phyloP scores from a whole-genome alignment of 2,329 filamentous ascomycete genomes.

The Aspergillus clavatus region DNA sequence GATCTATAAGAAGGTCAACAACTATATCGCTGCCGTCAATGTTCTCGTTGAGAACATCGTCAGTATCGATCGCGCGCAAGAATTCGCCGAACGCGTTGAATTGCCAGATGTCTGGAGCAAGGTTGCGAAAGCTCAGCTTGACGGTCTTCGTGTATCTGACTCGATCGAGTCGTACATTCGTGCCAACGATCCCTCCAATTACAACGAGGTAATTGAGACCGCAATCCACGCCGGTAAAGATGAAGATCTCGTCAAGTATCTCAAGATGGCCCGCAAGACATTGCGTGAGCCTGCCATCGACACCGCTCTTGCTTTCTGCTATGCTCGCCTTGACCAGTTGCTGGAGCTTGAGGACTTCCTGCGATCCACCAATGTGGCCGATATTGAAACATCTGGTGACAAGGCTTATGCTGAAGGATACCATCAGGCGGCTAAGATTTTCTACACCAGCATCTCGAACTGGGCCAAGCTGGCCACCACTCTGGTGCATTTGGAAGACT shows the following conservation, averaged over 20 bases:
- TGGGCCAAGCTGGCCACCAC: constrained; percentile 99
- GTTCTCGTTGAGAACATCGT: constrained; percentile 95
- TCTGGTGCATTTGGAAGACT: constrained; percentile 92
- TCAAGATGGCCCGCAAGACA: constrained; percentile 96
- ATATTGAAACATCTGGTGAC: constrained; percentile 94
- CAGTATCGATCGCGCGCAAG: constrained; percentile 94
- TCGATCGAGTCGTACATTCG: constrained; percentile 97
- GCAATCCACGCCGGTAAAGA: constrained; percentile 95
- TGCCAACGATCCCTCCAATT: constrained; percentile 87
- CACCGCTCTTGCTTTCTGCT: constrained; percentile 89
- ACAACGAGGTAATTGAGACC: constrained; percentile 92
- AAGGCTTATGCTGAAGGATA: constrained; percentile 94
- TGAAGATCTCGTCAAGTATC: constrained; percentile 91
- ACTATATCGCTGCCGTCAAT: constrained; percentile 79
- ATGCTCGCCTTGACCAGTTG: constrained; percentile 85
- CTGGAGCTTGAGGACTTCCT: constrained; percentile 95
- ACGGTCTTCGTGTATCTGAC: constrained; percentile 87
- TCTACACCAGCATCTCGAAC: constrained; percentile 97
- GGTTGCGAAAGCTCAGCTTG: constrained; percentile 95
- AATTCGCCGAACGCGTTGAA: constrained; percentile 92
- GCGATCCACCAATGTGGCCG: constrained; percentile 85
- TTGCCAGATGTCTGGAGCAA: constrained; percentile 95
- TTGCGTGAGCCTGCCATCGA: constrained; percentile 90
- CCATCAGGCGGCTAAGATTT: constrained; percentile 97
- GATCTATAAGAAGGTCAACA: constrained; percentile 96